Evolutionary conservation across 495 filamentous ascomycete species (phyloP).

Genomic region (Neurospora africana): DNA sequence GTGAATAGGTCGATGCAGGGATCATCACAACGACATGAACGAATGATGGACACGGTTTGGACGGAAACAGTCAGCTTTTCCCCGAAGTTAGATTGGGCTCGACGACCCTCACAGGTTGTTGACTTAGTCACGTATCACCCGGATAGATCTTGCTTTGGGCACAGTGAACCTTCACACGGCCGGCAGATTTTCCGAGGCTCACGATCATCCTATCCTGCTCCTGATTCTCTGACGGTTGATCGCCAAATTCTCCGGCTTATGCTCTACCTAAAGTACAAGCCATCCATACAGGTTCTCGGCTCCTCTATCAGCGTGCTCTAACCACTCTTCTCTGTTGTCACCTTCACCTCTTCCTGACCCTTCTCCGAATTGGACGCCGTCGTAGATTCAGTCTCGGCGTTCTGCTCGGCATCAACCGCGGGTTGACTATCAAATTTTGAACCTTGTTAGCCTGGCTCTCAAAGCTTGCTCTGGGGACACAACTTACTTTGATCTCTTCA

Average conservation of each 20-base stretch:
- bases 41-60: not conserved
- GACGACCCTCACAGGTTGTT: not conserved
- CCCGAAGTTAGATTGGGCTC: not conserved
- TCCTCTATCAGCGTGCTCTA: not conserved
- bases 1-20: not conserved
- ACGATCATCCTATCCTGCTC: too few relatives aligned
- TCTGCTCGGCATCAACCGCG: not conserved
- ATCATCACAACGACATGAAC: not conserved
- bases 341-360: not conserved
- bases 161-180: not conserved
- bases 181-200: not conserved
- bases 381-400: not conserved
- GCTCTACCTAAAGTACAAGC: not conserved
- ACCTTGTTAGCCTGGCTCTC: not conserved
- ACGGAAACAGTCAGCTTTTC: not conserved
- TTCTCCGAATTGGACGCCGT: not conserved
- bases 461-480: not conserved
- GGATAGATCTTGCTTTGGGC: not conserved
- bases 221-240: not conserved
- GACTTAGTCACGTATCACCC: not conserved
- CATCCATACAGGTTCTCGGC: fast-evolving
- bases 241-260: not conserved
- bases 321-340: not conserved
- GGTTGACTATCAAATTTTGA: not conserved
- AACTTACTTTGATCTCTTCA: constrained; percentile 20